Evolutionary conservation across 1,139 yeast genomes (phyloP), one percentile per base, ranked within the genome.

Genomic region (Pichia sp.): DNA sequence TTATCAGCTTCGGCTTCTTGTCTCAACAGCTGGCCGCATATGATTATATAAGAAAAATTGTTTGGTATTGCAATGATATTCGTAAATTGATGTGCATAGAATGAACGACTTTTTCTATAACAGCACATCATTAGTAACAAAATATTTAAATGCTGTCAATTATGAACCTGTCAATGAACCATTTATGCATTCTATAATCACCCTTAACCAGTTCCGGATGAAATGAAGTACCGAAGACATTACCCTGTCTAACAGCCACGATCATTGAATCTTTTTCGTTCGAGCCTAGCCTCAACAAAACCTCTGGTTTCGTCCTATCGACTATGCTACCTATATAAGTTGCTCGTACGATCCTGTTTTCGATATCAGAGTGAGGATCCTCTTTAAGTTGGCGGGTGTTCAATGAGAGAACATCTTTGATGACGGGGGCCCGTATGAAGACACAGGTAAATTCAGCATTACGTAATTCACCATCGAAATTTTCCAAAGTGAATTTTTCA

Each of bases 391-490:
- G 24, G 24, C 24, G 24, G 24, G 24, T 20, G 2, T 20, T 3
- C 3, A 20, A 3, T 20, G 24, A 20, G 24, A 73, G 62, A 6
- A 80, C 65, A 41, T 69, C 66, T 30, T 79, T 75, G 8, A 87
- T 84, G 1, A 85, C 85, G 0, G 96, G 96, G 0, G 95, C 95
- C 49, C 96, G 73, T 48, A 88, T 88, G 66, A 88, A 88, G 1
- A 84, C 79, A 2, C 90, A 77, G 3, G 80, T 81, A 63, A 84
- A 86, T 3, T 47, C 46, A 30, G 69, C 70, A 41, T 40, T 34
- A 6, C 46, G n/a, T 10, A 54, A 17, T 58, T 81, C 81, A 1
- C 71, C 64, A 14, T 77, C 69, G 67, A 80, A 76, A 10, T 30
- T 8, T 60, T 81, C 82, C 55, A 87, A 71, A n/a, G 24, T 27